These are phyloP conservation scores for Metschnikowia amazonensis DNA, from an alignment of 805 yeast species.

Conservation along the genomic window DNA sequence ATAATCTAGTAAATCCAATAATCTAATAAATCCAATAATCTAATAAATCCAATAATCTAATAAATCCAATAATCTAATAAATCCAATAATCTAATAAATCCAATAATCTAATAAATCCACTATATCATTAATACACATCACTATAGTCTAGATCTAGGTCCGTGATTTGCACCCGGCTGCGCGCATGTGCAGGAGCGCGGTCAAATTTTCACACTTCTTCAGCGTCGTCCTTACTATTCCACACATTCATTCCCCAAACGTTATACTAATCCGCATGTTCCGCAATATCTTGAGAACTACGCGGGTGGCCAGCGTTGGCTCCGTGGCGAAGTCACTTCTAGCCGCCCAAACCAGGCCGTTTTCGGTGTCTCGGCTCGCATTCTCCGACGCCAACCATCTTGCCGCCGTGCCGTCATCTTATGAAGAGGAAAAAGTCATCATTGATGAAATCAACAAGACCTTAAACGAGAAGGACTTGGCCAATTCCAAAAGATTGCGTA, in stretches of 20 bases:
- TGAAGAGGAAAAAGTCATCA: slow-evolving; percentile 68
- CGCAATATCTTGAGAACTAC: background rate
- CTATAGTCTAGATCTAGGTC: too few relatives aligned
- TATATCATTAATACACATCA: too few relatives aligned
- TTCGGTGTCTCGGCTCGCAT: background rate
- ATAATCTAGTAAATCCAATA: too few relatives aligned
- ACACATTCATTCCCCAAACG: too few relatives aligned
- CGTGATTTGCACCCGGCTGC: slow-evolving; percentile 1
- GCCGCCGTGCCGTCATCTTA: slow-evolving; percentile 41
- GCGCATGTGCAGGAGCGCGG: slow-evolving; percentile 3
- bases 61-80: too few relatives aligned
- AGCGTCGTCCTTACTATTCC: too few relatives aligned
- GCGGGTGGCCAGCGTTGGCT: background rate
- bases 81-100: too few relatives aligned
- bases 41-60: too few relatives aligned
- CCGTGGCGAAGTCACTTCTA: background rate
- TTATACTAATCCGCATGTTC: background rate
- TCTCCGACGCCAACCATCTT: slow-evolving; percentile 9
- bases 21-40: too few relatives aligned
- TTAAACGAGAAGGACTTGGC: slow-evolving; percentile 50
- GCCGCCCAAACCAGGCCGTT: background rate
- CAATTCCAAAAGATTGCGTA: slow-evolving; percentile 64
- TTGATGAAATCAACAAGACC: slow-evolving; percentile 52
- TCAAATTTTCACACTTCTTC: background rate
- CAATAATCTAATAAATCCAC: too few relatives aligned